These are phyloP conservation scores for Rhodotorula sp. DNA, from an alignment of 1,284 basidiomycete genomes.

Conservation along the genomic window DNA sequence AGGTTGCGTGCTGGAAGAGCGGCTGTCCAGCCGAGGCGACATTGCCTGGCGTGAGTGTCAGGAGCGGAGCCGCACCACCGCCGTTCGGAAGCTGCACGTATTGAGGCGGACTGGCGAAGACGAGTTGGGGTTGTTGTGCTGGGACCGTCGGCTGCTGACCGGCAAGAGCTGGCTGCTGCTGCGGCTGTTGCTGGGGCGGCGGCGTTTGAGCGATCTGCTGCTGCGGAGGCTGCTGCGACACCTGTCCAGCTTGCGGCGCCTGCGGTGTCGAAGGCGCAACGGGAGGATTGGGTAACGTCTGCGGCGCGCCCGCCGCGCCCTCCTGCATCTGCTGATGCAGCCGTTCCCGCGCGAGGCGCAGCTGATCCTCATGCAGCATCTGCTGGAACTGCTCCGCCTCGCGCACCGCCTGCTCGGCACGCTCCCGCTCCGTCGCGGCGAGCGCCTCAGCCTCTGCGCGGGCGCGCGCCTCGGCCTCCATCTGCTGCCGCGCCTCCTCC, in stretches of 20 bases:
- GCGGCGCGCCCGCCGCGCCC: conserved; percentile 13
- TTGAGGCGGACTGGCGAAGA: conserved; percentile 6
- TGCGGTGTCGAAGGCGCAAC: not conserved
- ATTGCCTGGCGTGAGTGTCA: not conserved
- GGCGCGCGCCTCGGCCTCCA: conserved; percentile 14
- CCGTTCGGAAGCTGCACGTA: conserved; percentile 2
- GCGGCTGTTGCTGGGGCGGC: not conserved
- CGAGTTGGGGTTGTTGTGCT: conserved; percentile 1
- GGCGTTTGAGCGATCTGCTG: not conserved
- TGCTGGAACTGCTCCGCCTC: conserved; percentile 33
- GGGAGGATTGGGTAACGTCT: conserved; percentile 22
- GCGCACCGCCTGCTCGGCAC: conserved; percentile 24
- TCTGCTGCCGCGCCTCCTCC: conserved; percentile 16
- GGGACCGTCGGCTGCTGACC: not conserved
- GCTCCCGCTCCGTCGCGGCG: conserved; percentile 16
- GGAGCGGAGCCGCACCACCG: not conserved
- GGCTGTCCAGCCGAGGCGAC: not conserved
- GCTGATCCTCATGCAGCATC: conserved; percentile 32
- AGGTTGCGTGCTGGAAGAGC: not conserved
- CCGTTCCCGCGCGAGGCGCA: conserved; percentile 25
- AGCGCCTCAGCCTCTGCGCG: conserved; percentile 18
- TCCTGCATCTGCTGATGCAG: conserved; percentile 37
- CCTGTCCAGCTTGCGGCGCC: too few species aligned
- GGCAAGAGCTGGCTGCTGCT: not conserved
- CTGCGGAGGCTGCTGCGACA: not conserved